These are phyloP conservation scores for Trichophaea hybrida DNA, from an alignment of 2,329 filamentous ascomycete species.

Conservation along the genomic window DNA sequence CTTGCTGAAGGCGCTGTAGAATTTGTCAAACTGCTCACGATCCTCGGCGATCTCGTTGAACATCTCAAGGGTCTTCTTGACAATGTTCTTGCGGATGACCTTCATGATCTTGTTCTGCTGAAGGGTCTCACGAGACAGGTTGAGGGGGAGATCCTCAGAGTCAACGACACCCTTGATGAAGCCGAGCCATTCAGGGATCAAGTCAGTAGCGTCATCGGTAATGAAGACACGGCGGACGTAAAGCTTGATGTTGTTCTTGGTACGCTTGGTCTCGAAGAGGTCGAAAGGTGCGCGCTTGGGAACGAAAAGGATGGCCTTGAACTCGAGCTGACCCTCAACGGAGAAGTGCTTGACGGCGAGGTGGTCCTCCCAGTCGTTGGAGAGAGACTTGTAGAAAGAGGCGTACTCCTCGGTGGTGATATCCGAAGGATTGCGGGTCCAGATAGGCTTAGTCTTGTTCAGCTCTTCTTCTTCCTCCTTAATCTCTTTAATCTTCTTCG, in stretches of 20 bases:
- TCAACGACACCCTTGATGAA: slow-evolving; percentile 99
- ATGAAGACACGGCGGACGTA: slow-evolving; percentile 99
- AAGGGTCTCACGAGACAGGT: slow-evolving; percentile 98
- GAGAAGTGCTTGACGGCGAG: slow-evolving; percentile 99
- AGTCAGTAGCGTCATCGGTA: slow-evolving; percentile 96
- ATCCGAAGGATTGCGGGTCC: slow-evolving; percentile 94
- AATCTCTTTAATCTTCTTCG: slow-evolving; percentile 98
- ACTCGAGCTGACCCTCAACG: slow-evolving; percentile 99
- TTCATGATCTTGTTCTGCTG: slow-evolving; percentile 99
- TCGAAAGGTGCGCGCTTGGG: slow-evolving; percentile 99
- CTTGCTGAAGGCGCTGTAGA: slow-evolving; percentile 99
- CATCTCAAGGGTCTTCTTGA: slow-evolving; percentile 99
- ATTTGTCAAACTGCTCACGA: slow-evolving; percentile 99
- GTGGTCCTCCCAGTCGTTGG: slow-evolving; percentile 99
- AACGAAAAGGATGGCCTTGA: slow-evolving; percentile 98
- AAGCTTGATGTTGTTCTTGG: slow-evolving; percentile 99
- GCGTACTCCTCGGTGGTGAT: slow-evolving; percentile 95
- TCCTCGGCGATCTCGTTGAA: slow-evolving; percentile 99
- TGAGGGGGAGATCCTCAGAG: slow-evolving; percentile 97
- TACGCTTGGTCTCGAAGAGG: slow-evolving; percentile 99
- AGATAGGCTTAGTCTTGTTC: slow-evolving; percentile 99
- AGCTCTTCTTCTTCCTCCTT: slow-evolving; percentile 98
- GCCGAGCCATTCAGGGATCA: slow-evolving; percentile 97
- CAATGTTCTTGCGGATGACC: slow-evolving; percentile 99
- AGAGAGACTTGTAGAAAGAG: slow-evolving; percentile 99